These are phyloP conservation scores for Aureobasidium sp. DNA, from an alignment of 2,329 filamentous ascomycete species.

Conservation along the genomic window DNA sequence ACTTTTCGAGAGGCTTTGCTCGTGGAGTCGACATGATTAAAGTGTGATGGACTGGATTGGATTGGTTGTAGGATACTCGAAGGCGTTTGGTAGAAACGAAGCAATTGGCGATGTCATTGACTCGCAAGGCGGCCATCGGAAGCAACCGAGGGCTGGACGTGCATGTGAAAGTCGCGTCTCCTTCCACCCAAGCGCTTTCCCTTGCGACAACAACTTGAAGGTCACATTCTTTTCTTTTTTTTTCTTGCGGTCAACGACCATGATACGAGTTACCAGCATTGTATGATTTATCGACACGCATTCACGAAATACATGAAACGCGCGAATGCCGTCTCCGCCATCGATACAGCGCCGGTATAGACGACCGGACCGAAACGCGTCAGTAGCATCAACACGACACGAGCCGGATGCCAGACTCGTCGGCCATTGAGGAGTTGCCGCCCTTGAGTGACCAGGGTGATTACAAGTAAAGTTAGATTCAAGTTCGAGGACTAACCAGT, in stretches of 20 bases:
- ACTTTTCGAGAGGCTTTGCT: slow-evolving; percentile 58
- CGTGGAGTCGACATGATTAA: slow-evolving; percentile 32
- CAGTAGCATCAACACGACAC: slow-evolving; percentile 19
- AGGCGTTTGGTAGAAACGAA: background rate
- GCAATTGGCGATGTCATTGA: slow-evolving; percentile 6
- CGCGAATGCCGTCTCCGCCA: slow-evolving; percentile 4
- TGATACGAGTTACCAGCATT: background rate
- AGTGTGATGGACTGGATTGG: background rate
- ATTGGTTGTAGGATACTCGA: background rate
- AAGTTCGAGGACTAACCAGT: slow-evolving; percentile 13
- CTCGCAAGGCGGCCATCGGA: background rate
- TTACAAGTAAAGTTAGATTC: no score
- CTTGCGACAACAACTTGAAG: slow-evolving; percentile 2
- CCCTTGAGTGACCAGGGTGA: slow-evolving; percentile 31
- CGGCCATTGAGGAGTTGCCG: slow-evolving; percentile 26
- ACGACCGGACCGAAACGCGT: slow-evolving; percentile 24
- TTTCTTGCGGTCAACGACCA: background rate
- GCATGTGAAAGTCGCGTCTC: slow-evolving; percentile 9
- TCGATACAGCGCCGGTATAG: background rate
- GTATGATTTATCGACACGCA: background rate
- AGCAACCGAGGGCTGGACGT: background rate
- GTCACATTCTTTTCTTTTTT: background rate
- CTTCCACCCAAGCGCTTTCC: background rate
- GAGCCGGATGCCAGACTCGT: slow-evolving; percentile 30
- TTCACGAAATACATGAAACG: background rate